phyloP scores from a whole-genome alignment of 768 basidiomycete species.

The Hypholoma fasciculare region DNA sequence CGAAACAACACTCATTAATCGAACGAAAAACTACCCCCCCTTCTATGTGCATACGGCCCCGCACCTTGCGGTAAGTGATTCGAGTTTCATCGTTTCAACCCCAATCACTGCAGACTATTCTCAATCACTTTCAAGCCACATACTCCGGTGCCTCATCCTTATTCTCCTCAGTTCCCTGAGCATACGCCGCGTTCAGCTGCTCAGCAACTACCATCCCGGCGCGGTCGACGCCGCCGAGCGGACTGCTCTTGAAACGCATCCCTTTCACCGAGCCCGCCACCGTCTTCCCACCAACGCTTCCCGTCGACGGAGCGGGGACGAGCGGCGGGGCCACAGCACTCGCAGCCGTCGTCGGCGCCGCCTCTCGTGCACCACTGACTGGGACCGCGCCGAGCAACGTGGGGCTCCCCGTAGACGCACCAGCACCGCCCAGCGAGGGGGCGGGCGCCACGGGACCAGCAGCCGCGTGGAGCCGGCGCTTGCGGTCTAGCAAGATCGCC shows the following conservation, averaged over 20 bases:
- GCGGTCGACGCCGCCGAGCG: conserved; percentile 45
- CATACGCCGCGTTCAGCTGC: conserved; percentile 37
- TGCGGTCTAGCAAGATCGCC: conserved; percentile 66
- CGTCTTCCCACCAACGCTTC: not conserved
- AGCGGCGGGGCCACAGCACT: no score
- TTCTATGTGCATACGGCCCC: no score
- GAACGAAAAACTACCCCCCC: no score
- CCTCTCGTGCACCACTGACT: not conserved
- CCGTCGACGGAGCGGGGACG: no score
- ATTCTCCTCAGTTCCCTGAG: conserved; percentile 16
- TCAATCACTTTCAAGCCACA: no score
- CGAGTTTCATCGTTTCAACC: no score
- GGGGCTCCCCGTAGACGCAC: not conserved
- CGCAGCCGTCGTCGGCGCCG: not conserved
- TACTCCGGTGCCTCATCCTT: conserved; percentile 13
- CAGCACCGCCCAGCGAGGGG: not conserved
- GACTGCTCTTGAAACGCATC: conserved; percentile 74
- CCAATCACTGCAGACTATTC: no score
- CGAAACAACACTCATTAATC: no score
- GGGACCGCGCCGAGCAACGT: not conserved
- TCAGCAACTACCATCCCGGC: conserved; percentile 50
- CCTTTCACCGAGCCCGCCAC: conserved; percentile 38
- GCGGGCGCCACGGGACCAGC: conserved; percentile 2
- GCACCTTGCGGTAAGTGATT: no score
- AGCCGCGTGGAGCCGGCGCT: conserved; percentile 42